Conservation (phyloP, 106 monocot species). For the Xerophyta viscosa region DNA sequence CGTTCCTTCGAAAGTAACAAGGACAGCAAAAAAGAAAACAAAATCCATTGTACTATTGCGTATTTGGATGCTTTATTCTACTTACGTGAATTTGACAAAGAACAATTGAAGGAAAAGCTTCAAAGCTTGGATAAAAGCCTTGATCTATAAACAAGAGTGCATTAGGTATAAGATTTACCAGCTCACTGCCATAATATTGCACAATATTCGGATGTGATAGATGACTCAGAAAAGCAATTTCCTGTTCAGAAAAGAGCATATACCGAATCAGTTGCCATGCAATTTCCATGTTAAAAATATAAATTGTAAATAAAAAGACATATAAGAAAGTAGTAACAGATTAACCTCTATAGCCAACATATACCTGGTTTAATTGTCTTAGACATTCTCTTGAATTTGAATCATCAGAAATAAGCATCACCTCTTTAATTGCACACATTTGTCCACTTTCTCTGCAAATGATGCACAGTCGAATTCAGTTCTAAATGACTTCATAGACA, state of each 20-base stretch:
- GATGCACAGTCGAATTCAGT: not conserved
- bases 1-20: too few species aligned
- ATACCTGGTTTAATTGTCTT: constrained; percentile 80
- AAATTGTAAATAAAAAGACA: too few species aligned
- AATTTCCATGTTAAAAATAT: too few species aligned
- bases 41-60: too few species aligned
- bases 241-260: too few species aligned
- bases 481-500: not conserved
- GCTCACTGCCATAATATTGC: constrained; percentile 77
- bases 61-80: too few species aligned
- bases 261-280: too few species aligned
- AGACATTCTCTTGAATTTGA: constrained; percentile 89
- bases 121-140: too few species aligned
- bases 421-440: constrained; percentile 99
- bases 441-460: constrained; percentile 79
- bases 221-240: constrained; percentile 84
- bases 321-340: too few species aligned
- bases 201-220: constrained; percentile 83
- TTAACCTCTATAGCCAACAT: too few species aligned
- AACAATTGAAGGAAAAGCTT: not conserved
- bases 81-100: too few species aligned
- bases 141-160: not conserved
- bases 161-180: constrained; percentile 54
- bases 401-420: constrained; percentile 77
- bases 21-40: too few species aligned